These are phyloP conservation scores for Gossypium laxum DNA, from an alignment of 441 rosid species.

Conservation along the genomic window DNA sequence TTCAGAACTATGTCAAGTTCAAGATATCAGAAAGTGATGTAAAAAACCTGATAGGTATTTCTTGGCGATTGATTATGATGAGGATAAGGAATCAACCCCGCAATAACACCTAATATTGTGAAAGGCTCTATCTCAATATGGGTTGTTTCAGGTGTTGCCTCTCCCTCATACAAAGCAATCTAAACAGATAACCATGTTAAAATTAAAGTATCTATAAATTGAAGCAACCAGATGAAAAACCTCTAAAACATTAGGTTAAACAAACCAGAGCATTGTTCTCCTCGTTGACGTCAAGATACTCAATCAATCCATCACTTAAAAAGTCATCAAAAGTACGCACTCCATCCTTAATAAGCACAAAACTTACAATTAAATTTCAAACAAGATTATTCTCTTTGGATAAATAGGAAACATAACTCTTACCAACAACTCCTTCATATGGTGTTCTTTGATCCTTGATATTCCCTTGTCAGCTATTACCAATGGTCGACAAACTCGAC, in stretches of 20 bases:
- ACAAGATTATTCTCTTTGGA: slow-evolving; percentile 9
- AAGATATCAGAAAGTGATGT: slow-evolving; percentile 7
- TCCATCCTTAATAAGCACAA: slow-evolving; percentile 52
- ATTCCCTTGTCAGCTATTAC: slow-evolving; percentile 90
- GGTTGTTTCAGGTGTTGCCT: slow-evolving; percentile 61
- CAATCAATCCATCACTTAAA: slow-evolving; percentile 75
- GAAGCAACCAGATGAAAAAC: slow-evolving; percentile 9
- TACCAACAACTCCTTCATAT: slow-evolving; percentile 86
- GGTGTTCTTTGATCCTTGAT: slow-evolving; percentile 80
- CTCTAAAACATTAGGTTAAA: slow-evolving; percentile 15
- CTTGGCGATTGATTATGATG: slow-evolving; percentile 99
- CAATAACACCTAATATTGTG: slow-evolving; percentile 90
- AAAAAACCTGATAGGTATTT: slow-evolving; percentile 82
- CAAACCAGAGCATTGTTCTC: slow-evolving; percentile 93
- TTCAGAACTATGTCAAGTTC: slow-evolving; percentile 11
- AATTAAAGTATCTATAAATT: slow-evolving; percentile 9
- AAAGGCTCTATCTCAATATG: slow-evolving; percentile 97
- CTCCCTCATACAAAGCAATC: slow-evolving; percentile 87
- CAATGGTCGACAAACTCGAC: slow-evolving; percentile 98
- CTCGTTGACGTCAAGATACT: slow-evolving; percentile 96
- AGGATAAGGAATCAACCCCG: slow-evolving; percentile 92
- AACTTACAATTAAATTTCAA: slow-evolving; percentile 20
- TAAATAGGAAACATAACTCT: slow-evolving; percentile 22
- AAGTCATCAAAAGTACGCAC: slow-evolving; percentile 82
- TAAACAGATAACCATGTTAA: slow-evolving; percentile 26